These are phyloP conservation scores for Heritiera littoralis DNA, from an alignment of 345 rosid genomes.

Conservation along the genomic window DNA sequence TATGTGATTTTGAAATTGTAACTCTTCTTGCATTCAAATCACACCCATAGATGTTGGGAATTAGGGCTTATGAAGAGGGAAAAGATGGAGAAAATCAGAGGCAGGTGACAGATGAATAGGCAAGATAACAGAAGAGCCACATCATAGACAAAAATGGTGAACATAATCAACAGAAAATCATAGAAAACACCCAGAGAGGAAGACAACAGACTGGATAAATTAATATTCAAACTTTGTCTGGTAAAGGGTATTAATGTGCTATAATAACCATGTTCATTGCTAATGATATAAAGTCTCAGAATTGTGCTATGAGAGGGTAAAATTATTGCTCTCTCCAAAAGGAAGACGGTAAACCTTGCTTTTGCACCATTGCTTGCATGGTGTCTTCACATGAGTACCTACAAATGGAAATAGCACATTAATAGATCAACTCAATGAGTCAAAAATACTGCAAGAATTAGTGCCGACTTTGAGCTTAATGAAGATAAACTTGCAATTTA, in stretches of 20 bases:
- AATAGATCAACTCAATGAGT: not conserved
- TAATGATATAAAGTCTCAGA: not conserved
- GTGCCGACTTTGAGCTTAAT: no score
- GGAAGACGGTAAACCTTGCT: not conserved
- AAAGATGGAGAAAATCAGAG: not conserved
- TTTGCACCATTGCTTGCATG: not conserved
- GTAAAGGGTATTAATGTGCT: not conserved
- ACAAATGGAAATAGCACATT: not conserved
- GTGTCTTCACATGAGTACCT: conserved; percentile 1
- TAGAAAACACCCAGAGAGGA: not conserved
- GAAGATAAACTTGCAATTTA: not conserved
- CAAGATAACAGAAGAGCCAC: not conserved
- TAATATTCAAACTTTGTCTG: not conserved
- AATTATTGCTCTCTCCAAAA: not conserved
- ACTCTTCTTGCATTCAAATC: no score
- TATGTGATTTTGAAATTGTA: no score
- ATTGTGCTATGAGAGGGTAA: not conserved
- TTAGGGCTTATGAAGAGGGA: not conserved
- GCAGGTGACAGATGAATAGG: not conserved
- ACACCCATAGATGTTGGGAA: no score
- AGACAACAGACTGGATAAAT: not conserved
- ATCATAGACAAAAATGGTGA: not conserved
- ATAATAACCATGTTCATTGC: not conserved
- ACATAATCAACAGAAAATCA: not conserved
- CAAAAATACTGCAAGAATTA: no score